Evolutionary conservation across 1,284 basidiomycete genomes (phyloP).

Genomic region (Apiotrichum veenhuisii): DNA sequence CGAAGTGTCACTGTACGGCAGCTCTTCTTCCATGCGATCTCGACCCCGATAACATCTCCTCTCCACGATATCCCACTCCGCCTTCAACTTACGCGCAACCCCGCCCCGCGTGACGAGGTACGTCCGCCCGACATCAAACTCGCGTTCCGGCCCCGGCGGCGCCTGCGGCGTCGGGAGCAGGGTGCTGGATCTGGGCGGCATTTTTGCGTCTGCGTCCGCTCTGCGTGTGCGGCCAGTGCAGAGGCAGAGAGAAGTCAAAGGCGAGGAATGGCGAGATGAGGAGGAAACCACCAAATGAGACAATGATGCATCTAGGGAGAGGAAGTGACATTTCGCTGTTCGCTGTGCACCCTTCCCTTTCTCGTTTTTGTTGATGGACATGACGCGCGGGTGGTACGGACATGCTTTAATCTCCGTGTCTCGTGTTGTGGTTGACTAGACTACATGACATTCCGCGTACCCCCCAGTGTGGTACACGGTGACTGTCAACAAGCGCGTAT

Average conservation of each 20-base stretch:
- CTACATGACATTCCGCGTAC: too few species aligned
- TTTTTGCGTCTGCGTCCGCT: neutral
- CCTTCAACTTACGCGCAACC: constrained; percentile 10
- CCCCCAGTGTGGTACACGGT: too few species aligned
- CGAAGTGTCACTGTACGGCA: too few species aligned
- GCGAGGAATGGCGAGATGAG: too few species aligned
- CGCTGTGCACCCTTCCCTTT: too few species aligned
- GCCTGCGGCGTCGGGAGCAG: neutral
- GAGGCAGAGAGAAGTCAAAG: too few species aligned
- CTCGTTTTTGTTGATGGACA: neutral
- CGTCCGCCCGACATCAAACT: constrained; percentile 12
- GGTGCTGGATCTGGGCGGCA: neutral
- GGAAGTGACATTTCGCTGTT: too few species aligned
- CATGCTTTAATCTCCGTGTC: neutral
- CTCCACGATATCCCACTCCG: neutral
- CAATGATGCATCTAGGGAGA: too few species aligned
- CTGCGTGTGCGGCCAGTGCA: too few species aligned
- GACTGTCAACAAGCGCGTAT: neutral
- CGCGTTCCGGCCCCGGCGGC: neutral
- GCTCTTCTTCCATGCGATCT: too few species aligned
- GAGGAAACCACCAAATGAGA: too few species aligned
- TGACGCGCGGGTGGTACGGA: neutral
- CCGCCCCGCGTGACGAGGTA: constrained; percentile 23
- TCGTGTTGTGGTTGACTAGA: neutral
- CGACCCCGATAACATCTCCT: too few species aligned